phyloP scores from a whole-genome alignment of 2,329 filamentous ascomycete species.

The Aspergillus floridensis region DNA sequence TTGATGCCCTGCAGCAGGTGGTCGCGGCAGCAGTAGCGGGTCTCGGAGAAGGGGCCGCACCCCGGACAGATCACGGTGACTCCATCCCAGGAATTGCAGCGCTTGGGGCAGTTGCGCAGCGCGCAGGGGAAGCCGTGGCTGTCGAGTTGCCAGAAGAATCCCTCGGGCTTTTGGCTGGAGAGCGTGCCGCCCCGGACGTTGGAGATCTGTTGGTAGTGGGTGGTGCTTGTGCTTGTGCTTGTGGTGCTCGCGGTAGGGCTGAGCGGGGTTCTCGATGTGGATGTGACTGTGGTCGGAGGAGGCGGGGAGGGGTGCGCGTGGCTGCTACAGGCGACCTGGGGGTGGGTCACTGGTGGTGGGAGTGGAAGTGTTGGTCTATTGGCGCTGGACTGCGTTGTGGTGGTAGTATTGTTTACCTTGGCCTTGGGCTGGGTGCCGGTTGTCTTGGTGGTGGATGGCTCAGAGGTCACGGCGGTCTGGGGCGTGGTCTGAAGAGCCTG shows the following conservation, averaged over 20 bases:
- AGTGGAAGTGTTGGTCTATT: background rate
- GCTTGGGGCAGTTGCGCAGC: conserved; percentile 25
- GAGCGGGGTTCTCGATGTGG: too few species aligned
- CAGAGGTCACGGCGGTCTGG: conserved; percentile 11
- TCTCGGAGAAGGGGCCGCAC: conserved; percentile 39
- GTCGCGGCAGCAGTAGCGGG: conserved; percentile 39
- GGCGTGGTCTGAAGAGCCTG: conserved; percentile 2
- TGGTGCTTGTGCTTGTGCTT: conserved; percentile 18
- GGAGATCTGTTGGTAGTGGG: background rate
- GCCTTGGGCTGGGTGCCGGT: background rate
- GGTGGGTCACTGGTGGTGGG: background rate
- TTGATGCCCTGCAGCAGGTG: conserved; percentile 37
- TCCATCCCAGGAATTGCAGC: conserved; percentile 32
- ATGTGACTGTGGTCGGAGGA: background rate
- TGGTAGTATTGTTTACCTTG: background rate
- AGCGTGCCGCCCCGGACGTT: background rate
- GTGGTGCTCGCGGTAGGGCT: background rate
- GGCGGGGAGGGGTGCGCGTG: conserved; percentile 2
- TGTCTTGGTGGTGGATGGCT: background rate
- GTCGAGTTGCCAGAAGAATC: conserved; percentile 46
- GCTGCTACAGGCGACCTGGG: background rate
- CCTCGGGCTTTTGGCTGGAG: conserved; percentile 15
- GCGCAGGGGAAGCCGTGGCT: conserved; percentile 48
- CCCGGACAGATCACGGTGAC: conserved; percentile 37
- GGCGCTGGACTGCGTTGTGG: background rate